Base-by-base conservation (phyloP, 1,284 basidiomycete species). In the Stereum hirsutum region DNA sequence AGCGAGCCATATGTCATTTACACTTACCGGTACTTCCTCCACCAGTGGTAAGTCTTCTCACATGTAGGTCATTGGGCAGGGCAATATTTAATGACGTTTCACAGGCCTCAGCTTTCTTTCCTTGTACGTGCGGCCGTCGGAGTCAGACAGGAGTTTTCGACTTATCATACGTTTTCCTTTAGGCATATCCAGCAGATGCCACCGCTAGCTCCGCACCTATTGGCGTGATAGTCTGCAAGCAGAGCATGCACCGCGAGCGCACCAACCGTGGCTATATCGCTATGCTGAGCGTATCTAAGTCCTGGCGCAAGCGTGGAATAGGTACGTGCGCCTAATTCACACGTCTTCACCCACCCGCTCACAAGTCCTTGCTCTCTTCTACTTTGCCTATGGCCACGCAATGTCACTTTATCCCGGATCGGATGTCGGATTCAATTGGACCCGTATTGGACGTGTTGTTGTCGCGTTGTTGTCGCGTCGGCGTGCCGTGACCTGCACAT, bases 1-100 rank as follows among this genome's bases (percentile, higher is more conserved):
- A 92, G 88, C 54, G 94, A 98, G 64, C 95, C 94, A 28, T 98
- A 92, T 66, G 91, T 95, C 46, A 83, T 93, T 42, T 93, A 92
- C 64, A 92, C 89, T 1, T 92, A 89, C 55, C 82, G 92, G 3
- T 96, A 96, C 62, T 97, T 97, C 60, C 74, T 99, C 11, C 80
- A 90, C 56, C 86, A 92, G 54, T 99, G 96, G 94, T 93, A 46
- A 52, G 77, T 62, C 7, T 23, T 31, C 32, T 36, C 38, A 31
- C 27, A 27, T 42, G 6, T 27, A 19, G 20, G 4, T 27, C 25
- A 39, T 27, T n/a, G 14, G 35, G 15, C 27, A 23, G 31, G 25
- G 11, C 4, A 25, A 15, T 35, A 40, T 43, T 42, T 47, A 25
- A 49, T 44, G 40, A 37, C 38, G 34, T 28, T 44, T 27, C 46